These are phyloP conservation scores for Cladosporium cucumerinum DNA, from an alignment of 2,329 filamentous ascomycete species.

Conservation along the genomic window DNA sequence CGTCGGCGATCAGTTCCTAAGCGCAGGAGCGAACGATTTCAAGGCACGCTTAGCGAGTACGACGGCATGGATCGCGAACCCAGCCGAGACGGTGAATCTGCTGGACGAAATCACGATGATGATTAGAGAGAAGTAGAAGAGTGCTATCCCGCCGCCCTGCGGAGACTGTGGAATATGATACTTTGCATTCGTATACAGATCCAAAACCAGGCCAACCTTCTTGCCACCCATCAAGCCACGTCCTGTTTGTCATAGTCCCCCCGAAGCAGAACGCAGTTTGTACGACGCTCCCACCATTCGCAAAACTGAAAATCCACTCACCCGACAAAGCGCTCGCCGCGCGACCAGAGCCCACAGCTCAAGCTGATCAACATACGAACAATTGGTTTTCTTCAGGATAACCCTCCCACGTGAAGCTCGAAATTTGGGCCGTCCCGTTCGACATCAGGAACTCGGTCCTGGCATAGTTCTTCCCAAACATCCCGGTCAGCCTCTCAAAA, in stretches of 20 bases:
- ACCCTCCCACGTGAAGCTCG: neutral
- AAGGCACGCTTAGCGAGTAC: slow-evolving; percentile 90
- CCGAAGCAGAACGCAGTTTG: neutral
- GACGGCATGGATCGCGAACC: slow-evolving; percentile 95
- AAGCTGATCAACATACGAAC: neutral
- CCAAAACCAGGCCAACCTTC: neutral
- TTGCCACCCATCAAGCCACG: neutral
- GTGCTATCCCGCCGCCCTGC: no score
- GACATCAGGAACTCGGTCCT: neutral
- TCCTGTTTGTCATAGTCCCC: neutral
- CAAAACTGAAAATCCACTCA: neutral
- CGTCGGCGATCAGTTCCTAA: slow-evolving; percentile 93
- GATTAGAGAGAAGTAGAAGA: neutral
- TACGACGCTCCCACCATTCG: neutral
- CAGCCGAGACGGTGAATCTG: slow-evolving; percentile 82
- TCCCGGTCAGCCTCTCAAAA: neutral
- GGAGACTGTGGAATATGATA: neutral
- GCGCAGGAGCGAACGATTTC: slow-evolving; percentile 94
- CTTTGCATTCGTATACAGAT: neutral
- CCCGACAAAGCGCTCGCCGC: neutral
- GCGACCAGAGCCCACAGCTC: neutral
- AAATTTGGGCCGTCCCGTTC: neutral
- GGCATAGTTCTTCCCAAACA: neutral
- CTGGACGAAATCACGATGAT: slow-evolving; percentile 68
- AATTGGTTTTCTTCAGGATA: neutral